Base-by-base conservation (phyloP, 495 filamentous ascomycete species). In the Penicillium waksmanii region DNA sequence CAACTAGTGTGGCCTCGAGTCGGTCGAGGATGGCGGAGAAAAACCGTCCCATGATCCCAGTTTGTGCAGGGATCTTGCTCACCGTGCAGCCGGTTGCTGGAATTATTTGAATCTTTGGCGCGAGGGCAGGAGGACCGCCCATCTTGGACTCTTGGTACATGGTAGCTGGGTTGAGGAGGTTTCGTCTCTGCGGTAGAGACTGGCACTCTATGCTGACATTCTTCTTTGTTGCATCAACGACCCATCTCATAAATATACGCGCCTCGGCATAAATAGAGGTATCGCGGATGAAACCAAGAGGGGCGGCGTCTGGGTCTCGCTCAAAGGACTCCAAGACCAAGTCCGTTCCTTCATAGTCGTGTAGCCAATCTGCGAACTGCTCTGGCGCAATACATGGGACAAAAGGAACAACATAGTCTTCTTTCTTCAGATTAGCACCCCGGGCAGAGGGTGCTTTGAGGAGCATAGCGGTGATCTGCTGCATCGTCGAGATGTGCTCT, bases 21-120 rank as follows among this genome's bases (percentile, higher is more conserved):
- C 82, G 82, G 55, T 89, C 83, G 5, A 90, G 73, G 8, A 97
- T 86, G 0, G 88, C 86, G 0, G 95, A 92, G 23, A 96, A 79
- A 35, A 96, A 80, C 15, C 88, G 76, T 1, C 86, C 89, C 57
- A 96, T 84, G 23, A 86, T 78, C 1, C 84, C 80, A 55, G 86
- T 86, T 15, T 72, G 67, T 27, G 80, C 71, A 0, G 92, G 88
- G 2, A 92, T 73, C 23, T 68, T 79, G 58, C 89, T 85, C 3
- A 89, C 62, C 1, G 68, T 69, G 38, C 72, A 74, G 15, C 43
- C 35, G 0, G 42, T 31, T 8, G 72, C 74, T 17, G 70, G 63
- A 2, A 73, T 17, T 6, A 65, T 21, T 33, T 64, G 56, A 10
- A 62, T 59, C 53, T 75, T 73, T 1, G 53, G 55, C 3, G 60